Percentiles rank a stretch among this genome's conserved stretches.
Conservation (phyloP, 164 flowering plant species). For the Dillenia suffruticosa region DNA sequence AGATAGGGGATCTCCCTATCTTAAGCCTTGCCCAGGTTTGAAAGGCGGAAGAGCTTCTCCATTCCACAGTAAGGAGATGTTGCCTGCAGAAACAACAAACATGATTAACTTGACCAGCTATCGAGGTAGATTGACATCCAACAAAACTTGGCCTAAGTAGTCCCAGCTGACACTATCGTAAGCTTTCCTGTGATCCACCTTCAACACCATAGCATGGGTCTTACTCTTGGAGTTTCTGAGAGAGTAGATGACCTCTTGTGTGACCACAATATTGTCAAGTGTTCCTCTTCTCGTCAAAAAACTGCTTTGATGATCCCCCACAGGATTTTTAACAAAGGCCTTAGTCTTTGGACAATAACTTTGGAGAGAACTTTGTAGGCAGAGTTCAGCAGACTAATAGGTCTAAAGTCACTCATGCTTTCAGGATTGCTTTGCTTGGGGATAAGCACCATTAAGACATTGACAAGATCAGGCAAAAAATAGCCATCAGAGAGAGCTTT, state of each 20-base stretch:
- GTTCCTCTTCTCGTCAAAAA: neutral
- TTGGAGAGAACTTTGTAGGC: too few species aligned
- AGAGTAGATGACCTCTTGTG: neutral
- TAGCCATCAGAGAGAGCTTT: neutral
- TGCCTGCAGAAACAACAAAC: neutral
- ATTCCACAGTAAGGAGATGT: neutral
- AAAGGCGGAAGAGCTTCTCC: neutral
- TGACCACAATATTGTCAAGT: neutral
- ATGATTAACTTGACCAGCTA: neutral
- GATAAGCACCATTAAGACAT: too few species aligned
- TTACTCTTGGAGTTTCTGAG: neutral
- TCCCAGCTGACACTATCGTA: too few species aligned
- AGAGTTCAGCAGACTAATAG: too few species aligned
- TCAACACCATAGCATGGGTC: neutral
- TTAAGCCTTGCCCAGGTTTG: neutral
- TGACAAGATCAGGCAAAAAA: neutral
- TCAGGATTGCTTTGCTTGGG: too few species aligned
- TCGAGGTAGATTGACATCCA: neutral
- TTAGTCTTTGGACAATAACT: too few species aligned
- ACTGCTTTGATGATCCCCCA: neutral
- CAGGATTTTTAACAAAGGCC: neutral
- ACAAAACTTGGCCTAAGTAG: too few species aligned
- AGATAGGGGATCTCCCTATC: neutral
- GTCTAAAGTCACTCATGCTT: too few species aligned
- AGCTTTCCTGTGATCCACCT: neutral